These are phyloP conservation scores for Pyrenula massariospora DNA, from an alignment of 495 filamentous ascomycete genomes.

Conservation along the genomic window DNA sequence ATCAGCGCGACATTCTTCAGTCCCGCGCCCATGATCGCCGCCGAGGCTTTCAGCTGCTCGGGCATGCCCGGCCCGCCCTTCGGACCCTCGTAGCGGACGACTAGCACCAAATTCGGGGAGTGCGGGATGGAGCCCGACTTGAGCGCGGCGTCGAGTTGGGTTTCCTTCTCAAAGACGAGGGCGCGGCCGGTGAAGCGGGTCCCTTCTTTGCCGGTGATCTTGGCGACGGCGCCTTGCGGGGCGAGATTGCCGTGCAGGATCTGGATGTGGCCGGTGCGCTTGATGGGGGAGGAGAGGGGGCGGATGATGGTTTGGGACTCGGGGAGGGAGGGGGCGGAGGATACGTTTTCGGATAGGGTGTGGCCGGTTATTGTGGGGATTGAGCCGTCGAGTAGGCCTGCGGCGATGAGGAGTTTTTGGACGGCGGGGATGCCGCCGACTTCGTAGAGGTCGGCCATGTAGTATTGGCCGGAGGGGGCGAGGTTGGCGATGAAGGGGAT, in stretches of 20 bases:
- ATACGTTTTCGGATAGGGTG: constrained; percentile 81
- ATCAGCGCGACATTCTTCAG: constrained; percentile 60
- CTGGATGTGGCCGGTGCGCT: constrained; percentile 76
- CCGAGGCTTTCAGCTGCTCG: constrained; percentile 85
- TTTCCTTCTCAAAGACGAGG: constrained; percentile 85
- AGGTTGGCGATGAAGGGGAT: constrained; percentile 92
- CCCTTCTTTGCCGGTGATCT: constrained; percentile 97
- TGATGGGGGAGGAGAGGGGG: constrained; percentile 73
- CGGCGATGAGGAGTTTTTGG: constrained; percentile 81
- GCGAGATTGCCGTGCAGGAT: constrained; percentile 85
- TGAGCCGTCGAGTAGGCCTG: constrained; percentile 67
- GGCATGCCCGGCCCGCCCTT: constrained; percentile 98
- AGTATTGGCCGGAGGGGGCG: constrained; percentile 75
- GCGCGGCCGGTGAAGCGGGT: constrained; percentile 70
- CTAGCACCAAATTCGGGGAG: constrained; percentile 75
- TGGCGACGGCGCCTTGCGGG: constrained; percentile 86
- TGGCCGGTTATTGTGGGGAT: constrained; percentile 89
- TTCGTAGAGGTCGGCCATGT: constrained; percentile 92
- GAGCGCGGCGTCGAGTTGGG: constrained; percentile 64
- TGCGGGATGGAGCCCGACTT: constrained; percentile 58
- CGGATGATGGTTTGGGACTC: constrained; percentile 80
- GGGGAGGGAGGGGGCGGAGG: constrained; percentile 65
- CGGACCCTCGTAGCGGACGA: constrained; percentile 92
- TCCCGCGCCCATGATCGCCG: constrained; percentile 86
- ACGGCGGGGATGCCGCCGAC: constrained; percentile 87